Evolutionary conservation across 2,329 filamentous ascomycete species (phyloP), one percentile per base, ranked within the genome.

Genomic region (Cladophialophora exuberans): DNA sequence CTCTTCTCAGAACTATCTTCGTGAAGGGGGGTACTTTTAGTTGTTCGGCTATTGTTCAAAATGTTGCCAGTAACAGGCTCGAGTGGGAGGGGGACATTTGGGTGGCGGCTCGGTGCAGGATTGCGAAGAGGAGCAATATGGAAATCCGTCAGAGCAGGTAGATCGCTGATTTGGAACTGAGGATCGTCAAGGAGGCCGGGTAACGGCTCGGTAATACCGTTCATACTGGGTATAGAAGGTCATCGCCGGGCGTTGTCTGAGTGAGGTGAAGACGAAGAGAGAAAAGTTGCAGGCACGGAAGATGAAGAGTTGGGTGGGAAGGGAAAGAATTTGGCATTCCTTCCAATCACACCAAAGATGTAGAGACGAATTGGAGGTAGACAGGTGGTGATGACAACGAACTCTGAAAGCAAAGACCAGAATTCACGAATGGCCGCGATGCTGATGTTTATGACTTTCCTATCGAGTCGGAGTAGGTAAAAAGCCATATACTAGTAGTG

Each of bases 71-170:
- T 62, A 49, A 48, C 65, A 61, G 76, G 76, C 59, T 79, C 76
- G 44, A 79, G 69, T 18, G 75, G 74, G 15, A 70, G 70, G n/a
- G 74, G 74, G 31, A 69, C 65, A 49, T 70, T 73, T 56, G 73
- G 67, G 31, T 67, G 68, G 31, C 71, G 71, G 11, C 73, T 71
- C 18, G 74, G 73, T 17, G 72, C 70, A 10, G 74, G 75, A 59
- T 77, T 72, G 26, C 75, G 76, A 18, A 79, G 69, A 48, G 76
- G 76, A 57, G 76, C 71, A 45, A 79, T 79, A 54, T 72, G 73
- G 46, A 78, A 66, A 57, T 71, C 66, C 28, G 68, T 71, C 9
- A 72, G 68, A 50, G 74, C 70, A 48, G 73, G 72, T 23, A 74
- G 66, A 60, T 76, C 74, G 42, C 72, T 72, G 31, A 71, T 67